These are phyloP conservation scores for Colletotrichum karsti DNA, from an alignment of 2,329 filamentous ascomycete species.

Conservation along the genomic window DNA sequence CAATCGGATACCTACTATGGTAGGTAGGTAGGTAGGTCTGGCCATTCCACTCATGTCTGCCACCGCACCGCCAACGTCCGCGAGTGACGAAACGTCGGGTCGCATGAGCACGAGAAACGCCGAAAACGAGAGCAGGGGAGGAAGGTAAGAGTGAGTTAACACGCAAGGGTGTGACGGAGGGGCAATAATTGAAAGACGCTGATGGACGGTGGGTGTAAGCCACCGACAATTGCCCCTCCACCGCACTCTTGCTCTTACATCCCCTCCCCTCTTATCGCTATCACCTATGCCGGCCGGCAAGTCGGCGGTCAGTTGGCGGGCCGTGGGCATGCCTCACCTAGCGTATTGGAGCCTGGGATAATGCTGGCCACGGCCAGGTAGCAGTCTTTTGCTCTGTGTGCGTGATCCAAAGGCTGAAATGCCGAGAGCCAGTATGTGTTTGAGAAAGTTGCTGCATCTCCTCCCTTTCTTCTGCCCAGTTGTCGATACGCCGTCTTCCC, in stretches of 20 bases:
- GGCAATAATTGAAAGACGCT: not conserved
- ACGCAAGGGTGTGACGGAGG: not conserved
- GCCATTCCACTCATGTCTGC: not conserved
- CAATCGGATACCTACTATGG: too few relatives aligned
- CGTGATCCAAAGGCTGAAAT: not conserved
- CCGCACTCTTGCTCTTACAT: not conserved
- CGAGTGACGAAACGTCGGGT: not conserved
- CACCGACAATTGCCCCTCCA: not conserved
- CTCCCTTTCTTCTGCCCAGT: not conserved
- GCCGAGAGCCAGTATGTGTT: not conserved
- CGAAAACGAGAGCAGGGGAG: not conserved
- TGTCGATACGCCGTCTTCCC: not conserved
- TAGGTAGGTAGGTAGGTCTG: too few relatives aligned
- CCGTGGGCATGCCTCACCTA: not conserved
- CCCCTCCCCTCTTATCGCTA: constrained; percentile 8
- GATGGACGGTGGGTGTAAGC: not conserved
- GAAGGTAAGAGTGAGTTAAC: not conserved
- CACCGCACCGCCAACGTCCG: not conserved
- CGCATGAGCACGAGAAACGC: not conserved
- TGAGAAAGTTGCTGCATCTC: not conserved
- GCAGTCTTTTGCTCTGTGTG: not conserved
- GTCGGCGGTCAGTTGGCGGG: not conserved
- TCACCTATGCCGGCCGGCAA: constrained; percentile 11
- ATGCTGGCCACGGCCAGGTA: not conserved
- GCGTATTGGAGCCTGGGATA: not conserved